phyloP scores from a whole-genome alignment of 1,284 basidiomycete genomes.

The Athelia sp. region DNA sequence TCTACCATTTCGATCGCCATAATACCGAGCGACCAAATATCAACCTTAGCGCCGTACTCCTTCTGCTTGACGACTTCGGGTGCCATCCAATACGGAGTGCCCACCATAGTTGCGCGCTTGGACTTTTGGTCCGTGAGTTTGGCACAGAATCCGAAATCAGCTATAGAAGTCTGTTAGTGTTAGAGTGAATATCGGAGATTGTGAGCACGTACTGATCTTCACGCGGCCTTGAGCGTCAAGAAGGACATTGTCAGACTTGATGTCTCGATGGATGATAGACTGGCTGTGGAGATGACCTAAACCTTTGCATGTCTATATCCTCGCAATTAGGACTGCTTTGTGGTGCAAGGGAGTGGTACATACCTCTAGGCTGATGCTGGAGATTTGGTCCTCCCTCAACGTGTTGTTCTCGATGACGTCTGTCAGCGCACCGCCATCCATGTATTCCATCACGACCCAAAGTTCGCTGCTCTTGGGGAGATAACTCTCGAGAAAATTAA shows the following conservation, averaged over 20 bases:
- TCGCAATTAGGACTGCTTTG: not conserved
- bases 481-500: slow-evolving; percentile 95
- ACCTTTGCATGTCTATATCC: slow-evolving; percentile 85
- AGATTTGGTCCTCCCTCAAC: slow-evolving; percentile 94
- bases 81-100: slow-evolving; percentile 99
- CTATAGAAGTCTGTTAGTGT: slow-evolving; percentile 33
- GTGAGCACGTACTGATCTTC: slow-evolving; percentile 82
- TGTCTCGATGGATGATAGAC: slow-evolving; percentile 96
- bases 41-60: slow-evolving; percentile 98
- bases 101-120: slow-evolving; percentile 98
- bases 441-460: slow-evolving; percentile 99
- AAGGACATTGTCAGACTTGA: slow-evolving; percentile 97
- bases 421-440: slow-evolving; percentile 97
- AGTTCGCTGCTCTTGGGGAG: slow-evolving; percentile 88
- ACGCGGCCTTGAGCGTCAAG: slow-evolving; percentile 90
- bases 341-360: slow-evolving; percentile 3
- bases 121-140: slow-evolving; percentile 98
- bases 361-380: slow-evolving; percentile 90
- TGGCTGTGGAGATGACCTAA: slow-evolving; percentile 90
- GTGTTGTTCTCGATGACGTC: slow-evolving; percentile 99
- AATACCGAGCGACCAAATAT: slow-evolving; percentile 98
- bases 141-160: slow-evolving; percentile 98
- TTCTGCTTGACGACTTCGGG: slow-evolving; percentile 99
- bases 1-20: slow-evolving; percentile 99
- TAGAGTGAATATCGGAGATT: slow-evolving; percentile 1